These are phyloP conservation scores for Barnettozyma sucrosica DNA, from an alignment of 805 yeast genomes.

Conservation along the genomic window DNA sequence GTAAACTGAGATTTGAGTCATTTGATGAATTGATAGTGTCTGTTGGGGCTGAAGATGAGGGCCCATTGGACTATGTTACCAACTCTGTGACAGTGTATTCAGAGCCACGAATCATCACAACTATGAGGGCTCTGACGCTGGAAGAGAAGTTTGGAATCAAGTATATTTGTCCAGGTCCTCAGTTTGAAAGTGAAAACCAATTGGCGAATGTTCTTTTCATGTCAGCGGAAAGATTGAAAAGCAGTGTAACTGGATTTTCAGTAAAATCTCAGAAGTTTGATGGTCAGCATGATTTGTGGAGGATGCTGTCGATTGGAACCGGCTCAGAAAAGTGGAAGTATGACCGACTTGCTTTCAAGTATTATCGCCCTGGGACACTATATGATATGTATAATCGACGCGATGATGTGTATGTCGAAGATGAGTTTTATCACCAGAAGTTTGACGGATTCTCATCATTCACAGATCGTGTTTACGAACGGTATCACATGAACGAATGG, in stretches of 20 bases:
- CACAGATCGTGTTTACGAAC: neutral
- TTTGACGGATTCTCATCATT: neutral
- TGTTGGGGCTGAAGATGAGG: neutral
- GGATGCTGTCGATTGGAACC: neutral
- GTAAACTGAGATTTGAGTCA: neutral
- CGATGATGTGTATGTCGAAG: too few species aligned
- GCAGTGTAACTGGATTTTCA: neutral
- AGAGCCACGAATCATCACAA: neutral
- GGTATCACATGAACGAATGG: neutral
- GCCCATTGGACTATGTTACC: neutral
- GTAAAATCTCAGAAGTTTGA: neutral
- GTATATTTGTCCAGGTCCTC: neutral
- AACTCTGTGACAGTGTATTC: neutral
- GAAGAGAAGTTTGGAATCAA: conserved; percentile 2
- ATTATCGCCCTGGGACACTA: neutral
- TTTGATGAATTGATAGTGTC: neutral
- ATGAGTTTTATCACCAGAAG: too few species aligned
- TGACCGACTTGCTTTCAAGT: neutral
- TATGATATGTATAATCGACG: neutral
- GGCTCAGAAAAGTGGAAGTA: neutral
- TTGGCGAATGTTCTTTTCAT: neutral
- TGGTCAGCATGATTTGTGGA: neutral
- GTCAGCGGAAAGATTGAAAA: neutral
- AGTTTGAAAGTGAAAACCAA: neutral
- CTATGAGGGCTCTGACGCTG: neutral